These are phyloP conservation scores for Alternaria solani DNA, from an alignment of 2,329 filamentous ascomycete species.

Conservation along the genomic window DNA sequence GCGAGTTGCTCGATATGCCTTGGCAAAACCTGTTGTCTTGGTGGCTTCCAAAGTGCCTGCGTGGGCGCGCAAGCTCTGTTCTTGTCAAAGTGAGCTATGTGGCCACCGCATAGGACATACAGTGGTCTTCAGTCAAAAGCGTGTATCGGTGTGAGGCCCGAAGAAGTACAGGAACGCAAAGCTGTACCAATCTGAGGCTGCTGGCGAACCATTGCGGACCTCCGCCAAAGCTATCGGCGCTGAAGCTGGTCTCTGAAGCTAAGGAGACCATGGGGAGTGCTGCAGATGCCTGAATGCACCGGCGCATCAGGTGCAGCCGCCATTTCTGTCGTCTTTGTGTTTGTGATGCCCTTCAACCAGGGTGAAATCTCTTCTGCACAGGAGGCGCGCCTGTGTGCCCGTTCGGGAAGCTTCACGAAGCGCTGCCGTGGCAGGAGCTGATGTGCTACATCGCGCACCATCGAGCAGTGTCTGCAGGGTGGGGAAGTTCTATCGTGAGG, in stretches of 20 bases:
- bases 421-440: neutral
- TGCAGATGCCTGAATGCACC: neutral
- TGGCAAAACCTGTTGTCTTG: neutral
- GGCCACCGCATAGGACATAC: neutral
- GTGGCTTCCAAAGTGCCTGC: conserved; percentile 1
- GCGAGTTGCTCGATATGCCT: neutral
- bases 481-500: neutral
- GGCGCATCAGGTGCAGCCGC: neutral
- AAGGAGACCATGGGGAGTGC: neutral
- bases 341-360: neutral
- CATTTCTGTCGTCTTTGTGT: neutral
- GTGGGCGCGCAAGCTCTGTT: neutral
- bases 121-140: neutral
- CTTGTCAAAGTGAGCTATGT: neutral
- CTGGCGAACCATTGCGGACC: neutral
- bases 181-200: neutral
- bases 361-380: neutral
- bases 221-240: neutral
- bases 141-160: neutral
- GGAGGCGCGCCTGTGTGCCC: neutral
- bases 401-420: neutral
- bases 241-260: neutral
- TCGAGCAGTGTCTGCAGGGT: neutral
- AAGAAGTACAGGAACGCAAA: neutral
- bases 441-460: neutral